Evolutionary conservation across 352 stramenopile species (phyloP).

Genomic region (Phytopythium cucurbitacearum): DNA sequence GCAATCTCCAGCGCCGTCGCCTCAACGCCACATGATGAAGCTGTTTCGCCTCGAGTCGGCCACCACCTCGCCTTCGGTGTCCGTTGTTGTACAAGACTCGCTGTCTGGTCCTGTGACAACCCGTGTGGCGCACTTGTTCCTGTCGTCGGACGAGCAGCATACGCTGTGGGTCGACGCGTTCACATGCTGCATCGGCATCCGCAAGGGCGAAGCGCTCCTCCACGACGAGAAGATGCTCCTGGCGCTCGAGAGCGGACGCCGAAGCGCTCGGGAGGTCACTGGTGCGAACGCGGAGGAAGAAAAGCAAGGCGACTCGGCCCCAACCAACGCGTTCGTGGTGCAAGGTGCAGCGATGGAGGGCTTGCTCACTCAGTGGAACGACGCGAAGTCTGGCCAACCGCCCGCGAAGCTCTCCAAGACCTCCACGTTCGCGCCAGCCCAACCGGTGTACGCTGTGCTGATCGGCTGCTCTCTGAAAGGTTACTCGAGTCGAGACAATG

Average conservation of each 20-base stretch:
- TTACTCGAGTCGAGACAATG: constrained; percentile 20
- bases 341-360: constrained; percentile 48
- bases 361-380: constrained; percentile 33
- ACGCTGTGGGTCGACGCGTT: constrained; percentile 40
- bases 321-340: constrained; percentile 14
- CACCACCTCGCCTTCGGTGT: constrained; percentile 1
- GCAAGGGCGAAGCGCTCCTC: constrained; percentile 50
- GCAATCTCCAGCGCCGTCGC: neutral
- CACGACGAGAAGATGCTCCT: constrained; percentile 48
- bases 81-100: constrained; percentile 3
- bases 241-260: constrained; percentile 23
- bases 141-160: constrained; percentile 29
- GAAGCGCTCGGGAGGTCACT: constrained; percentile 13
- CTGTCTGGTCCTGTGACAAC: constrained; percentile 13
- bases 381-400: constrained; percentile 12
- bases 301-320: neutral
- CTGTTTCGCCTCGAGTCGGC: constrained; percentile 11
- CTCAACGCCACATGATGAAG: constrained; percentile 15
- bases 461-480: constrained; percentile 22
- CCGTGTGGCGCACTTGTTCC: constrained; percentile 32
- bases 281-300: constrained; percentile 1
- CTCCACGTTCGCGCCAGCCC: constrained; percentile 17
- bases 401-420: constrained; percentile 8
- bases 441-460: constrained; percentile 33
- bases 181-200: constrained; percentile 26